These are phyloP conservation scores for Linnemannia exigua DNA, from an alignment of 192 early-diverging fungal species.

Conservation along the genomic window DNA sequence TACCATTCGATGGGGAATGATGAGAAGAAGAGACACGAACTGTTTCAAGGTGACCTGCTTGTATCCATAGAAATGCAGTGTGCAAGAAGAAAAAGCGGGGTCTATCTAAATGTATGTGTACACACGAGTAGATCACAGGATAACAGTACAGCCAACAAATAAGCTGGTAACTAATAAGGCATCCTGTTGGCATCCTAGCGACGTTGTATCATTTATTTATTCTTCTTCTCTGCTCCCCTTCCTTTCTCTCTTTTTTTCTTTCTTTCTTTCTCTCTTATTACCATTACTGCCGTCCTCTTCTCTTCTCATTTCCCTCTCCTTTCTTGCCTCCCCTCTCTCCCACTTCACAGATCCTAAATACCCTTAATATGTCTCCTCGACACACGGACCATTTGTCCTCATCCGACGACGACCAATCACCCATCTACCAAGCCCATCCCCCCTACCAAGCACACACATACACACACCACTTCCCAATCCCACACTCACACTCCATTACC, in stretches of 20 bases:
- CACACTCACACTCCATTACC: not conserved
- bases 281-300: no score
- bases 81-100: not conserved
- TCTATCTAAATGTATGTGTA: not conserved
- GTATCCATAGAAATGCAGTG: not conserved
- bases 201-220: not conserved
- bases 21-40: not conserved
- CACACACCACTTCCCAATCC: not conserved
- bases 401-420: not conserved
- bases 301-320: not conserved
- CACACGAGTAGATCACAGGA: not conserved
- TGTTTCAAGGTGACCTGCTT: not conserved
- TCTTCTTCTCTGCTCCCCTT: no score
- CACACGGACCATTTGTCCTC: not conserved
- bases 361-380: constrained; percentile 6
- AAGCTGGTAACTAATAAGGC: not conserved
- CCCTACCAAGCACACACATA: constrained; percentile 7
- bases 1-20: constrained; percentile 4
- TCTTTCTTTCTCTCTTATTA: no score
- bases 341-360: not conserved
- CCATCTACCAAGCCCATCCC: constrained; percentile 13
- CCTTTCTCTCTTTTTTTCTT: no score
- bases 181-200: not conserved
- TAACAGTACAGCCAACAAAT: not conserved
- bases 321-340: not conserved